A percentile compares a stretch with the other conserved stretches of the same genome.
These are phyloP conservation scores for Sarcodon aspratus DNA, from an alignment of 768 basidiomycete genomes.

Conservation along the genomic window DNA sequence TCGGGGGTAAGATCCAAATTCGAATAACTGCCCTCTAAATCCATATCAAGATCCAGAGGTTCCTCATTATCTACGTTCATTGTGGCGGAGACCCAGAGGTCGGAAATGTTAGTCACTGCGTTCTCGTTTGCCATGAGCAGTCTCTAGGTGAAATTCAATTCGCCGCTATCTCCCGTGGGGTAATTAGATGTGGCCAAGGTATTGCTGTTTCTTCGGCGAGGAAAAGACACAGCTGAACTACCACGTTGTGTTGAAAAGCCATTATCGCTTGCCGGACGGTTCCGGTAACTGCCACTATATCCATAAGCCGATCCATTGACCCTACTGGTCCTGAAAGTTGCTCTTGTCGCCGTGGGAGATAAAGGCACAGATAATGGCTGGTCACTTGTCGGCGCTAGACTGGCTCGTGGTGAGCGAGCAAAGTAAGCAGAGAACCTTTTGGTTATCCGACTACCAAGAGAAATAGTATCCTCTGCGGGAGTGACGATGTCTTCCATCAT, in stretches of 20 bases:
- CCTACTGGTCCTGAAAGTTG: slow-evolving; percentile 43
- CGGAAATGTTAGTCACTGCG: slow-evolving; percentile 88
- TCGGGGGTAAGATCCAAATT: not conserved
- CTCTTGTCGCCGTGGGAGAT: slow-evolving; percentile 25
- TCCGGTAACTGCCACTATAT: slow-evolving; percentile 48
- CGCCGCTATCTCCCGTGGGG: slow-evolving; percentile 30
- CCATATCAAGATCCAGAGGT: slow-evolving; percentile 31
- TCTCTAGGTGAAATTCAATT: slow-evolving; percentile 82
- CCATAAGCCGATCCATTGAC: slow-evolving; percentile 75
- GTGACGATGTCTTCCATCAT: slow-evolving; percentile 33
- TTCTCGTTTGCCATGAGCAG: slow-evolving; percentile 90
- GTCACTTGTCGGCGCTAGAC: slow-evolving; percentile 23
- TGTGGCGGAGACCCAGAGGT: slow-evolving; percentile 95
- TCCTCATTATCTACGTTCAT: slow-evolving; percentile 92
- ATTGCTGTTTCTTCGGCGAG: slow-evolving; percentile 40
- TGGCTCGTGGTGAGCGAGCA: slow-evolving; percentile 17
- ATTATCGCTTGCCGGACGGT: slow-evolving; percentile 35
- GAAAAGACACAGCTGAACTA: slow-evolving; percentile 41
- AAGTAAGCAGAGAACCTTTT: slow-evolving; percentile 50
- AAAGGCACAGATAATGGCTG: slow-evolving; percentile 32
- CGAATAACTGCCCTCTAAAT: slow-evolving; percentile 18
- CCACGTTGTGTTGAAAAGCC: slow-evolving; percentile 25
- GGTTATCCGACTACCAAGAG: slow-evolving; percentile 38
- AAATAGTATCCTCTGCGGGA: slow-evolving; percentile 17
- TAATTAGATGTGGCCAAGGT: slow-evolving; percentile 26